Evolutionary conservation across 371 early-diverging fungal genomes (phyloP).

Genomic region (Actinomucor elegans): DNA sequence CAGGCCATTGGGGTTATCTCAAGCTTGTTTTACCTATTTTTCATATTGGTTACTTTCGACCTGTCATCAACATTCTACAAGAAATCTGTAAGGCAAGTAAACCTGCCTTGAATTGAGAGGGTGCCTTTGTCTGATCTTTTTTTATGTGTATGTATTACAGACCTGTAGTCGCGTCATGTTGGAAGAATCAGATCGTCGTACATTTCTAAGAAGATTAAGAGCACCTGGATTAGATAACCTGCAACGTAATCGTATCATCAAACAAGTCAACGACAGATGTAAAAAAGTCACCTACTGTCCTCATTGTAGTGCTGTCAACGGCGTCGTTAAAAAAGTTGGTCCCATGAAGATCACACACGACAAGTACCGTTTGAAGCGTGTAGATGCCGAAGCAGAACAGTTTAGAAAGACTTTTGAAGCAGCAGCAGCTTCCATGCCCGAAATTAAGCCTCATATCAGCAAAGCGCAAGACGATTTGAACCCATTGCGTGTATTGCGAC

Average conservation of each 20-base stretch:
- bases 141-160: too few relatives aligned
- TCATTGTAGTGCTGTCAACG: constrained; percentile 87
- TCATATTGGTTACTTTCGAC: constrained; percentile 97
- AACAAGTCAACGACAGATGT: constrained; percentile 84
- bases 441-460: constrained; percentile 70
- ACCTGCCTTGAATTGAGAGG: too few relatives aligned
- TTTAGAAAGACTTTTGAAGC: constrained; percentile 74
- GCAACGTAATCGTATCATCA: constrained; percentile 74
- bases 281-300: constrained; percentile 90
- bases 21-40: constrained; percentile 96
- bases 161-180: constrained; percentile 87
- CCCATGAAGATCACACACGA: constrained; percentile 97
- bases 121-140: too few relatives aligned
- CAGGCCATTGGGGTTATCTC: constrained; percentile 98
- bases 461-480: constrained; percentile 96
- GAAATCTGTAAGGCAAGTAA: constrained; percentile 92
- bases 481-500: constrained; percentile 82
- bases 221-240: constrained; percentile 82
- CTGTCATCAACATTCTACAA: constrained; percentile 88
- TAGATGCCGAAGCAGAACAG: constrained; percentile 72
- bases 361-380: constrained; percentile 81
- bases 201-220: constrained; percentile 71
- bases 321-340: constrained; percentile 93
- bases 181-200: constrained; percentile 78
- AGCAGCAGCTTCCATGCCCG: constrained; percentile 73